Conservation (phyloP, 257 asterid species). For the Rhazya stricta region DNA sequence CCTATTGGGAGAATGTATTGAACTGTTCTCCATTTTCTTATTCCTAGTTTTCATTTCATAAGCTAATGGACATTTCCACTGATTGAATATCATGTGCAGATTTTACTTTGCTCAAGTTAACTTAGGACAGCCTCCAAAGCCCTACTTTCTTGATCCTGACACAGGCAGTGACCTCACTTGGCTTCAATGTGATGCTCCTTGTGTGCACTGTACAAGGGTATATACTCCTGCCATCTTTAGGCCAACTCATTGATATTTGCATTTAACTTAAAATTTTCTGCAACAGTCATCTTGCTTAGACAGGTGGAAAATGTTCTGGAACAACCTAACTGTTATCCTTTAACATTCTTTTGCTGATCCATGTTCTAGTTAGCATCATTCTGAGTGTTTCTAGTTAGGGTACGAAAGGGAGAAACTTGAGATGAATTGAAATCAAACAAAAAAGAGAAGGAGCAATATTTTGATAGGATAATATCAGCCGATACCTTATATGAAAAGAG, state of each 20-base stretch:
- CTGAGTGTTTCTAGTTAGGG: not conserved
- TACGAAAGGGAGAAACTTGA: not conserved
- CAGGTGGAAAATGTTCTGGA: not conserved
- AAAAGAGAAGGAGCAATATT: not conserved
- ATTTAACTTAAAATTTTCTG: not conserved
- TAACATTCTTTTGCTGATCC: not conserved
- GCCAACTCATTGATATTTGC: not conserved
- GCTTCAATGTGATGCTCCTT: constrained; percentile 99
- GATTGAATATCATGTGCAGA: constrained; percentile 39
- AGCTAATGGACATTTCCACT: not conserved
- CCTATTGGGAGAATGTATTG: not conserved
- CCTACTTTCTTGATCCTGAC: constrained; percentile 96
- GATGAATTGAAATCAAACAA: not conserved
- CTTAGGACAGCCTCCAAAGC: constrained; percentile 82
- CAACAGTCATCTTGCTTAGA: not conserved
- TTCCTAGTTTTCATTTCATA: not conserved
- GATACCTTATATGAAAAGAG: not conserved
- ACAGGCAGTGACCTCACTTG: constrained; percentile 99
- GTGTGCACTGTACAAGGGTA: constrained; percentile 88
- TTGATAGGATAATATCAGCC: not conserved
- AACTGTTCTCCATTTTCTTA: not conserved
- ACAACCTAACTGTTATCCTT: not conserved
- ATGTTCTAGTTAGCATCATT: not conserved
- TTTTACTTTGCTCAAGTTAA: constrained; percentile 76
- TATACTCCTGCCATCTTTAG: not conserved